Percentiles rank a stretch among this genome's conserved stretches.
phyloP scores from a whole-genome alignment of 2,329 filamentous ascomycete genomes.

The Aspergillus glaucus region DNA sequence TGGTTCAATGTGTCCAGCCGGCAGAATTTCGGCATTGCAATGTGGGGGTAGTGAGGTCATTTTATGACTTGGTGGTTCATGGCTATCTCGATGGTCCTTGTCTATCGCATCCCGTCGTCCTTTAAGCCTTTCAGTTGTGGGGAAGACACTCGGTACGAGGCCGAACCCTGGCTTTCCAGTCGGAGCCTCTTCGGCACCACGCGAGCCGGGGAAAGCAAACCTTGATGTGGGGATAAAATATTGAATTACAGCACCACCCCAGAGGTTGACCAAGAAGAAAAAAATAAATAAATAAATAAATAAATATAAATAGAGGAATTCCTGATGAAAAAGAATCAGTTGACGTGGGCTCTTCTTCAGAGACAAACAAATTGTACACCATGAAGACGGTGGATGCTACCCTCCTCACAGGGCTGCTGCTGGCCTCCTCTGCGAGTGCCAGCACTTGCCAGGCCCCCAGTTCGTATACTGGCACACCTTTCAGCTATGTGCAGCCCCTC shows the following conservation, averaged over 20 bases:
- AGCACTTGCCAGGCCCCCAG: background rate
- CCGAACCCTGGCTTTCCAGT: background rate
- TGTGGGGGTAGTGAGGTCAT: background rate
- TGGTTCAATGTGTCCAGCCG: background rate
- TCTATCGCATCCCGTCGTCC: background rate
- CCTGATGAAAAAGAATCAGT: background rate
- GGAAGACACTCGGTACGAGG: background rate
- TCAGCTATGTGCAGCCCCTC: slow-evolving; percentile 13
- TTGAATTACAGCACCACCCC: too few relatives aligned
- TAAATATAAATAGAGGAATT: background rate
- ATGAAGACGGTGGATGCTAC: background rate
- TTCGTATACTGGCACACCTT: background rate
- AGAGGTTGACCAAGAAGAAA: background rate
- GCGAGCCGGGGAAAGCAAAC: background rate
- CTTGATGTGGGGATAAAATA: background rate
- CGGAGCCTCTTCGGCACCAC: background rate
- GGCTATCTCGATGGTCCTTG: background rate
- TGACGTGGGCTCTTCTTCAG: too few relatives aligned
- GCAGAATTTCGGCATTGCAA: background rate
- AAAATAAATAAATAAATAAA: background rate
- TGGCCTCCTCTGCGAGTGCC: background rate
- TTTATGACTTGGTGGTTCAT: background rate
- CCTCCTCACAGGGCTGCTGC: background rate
- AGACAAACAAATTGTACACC: background rate
- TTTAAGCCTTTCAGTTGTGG: background rate